Evolutionary conservation across 2,329 filamentous ascomycete genomes (phyloP).

Genomic region (Geoglossum cookeanum): DNA sequence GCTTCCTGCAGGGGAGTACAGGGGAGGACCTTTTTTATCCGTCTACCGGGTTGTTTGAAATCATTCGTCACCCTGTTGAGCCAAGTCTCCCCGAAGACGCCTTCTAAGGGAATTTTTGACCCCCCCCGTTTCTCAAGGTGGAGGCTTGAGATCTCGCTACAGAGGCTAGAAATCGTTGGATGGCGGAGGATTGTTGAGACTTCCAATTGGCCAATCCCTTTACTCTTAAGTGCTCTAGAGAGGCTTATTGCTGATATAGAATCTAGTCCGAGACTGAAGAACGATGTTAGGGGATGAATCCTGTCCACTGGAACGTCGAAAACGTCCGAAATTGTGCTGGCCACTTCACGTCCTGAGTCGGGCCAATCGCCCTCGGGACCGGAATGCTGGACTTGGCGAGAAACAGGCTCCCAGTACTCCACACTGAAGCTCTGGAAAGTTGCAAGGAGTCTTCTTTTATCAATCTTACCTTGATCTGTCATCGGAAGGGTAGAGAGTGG

Average conservation of each 20-base stretch:
- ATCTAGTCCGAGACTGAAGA: constrained; percentile 63
- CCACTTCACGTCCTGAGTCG: constrained; percentile 35
- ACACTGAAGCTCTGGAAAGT: constrained; percentile 29
- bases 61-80: constrained; percentile 15
- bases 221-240: constrained; percentile 34
- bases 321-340: constrained; percentile 31
- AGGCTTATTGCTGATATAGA: constrained; percentile 65
- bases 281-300: constrained; percentile 47
- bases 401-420: constrained; percentile 25
- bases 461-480: constrained; percentile 56
- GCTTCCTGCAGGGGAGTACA: constrained; percentile 79
- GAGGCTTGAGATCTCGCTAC: constrained; percentile 17
- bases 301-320: constrained; percentile 26
- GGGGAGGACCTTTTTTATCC: constrained; percentile 43
- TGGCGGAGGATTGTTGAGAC: constrained; percentile 54
- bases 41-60: constrained; percentile 17
- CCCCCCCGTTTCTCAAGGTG: constrained; percentile 7
- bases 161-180: constrained; percentile 44
- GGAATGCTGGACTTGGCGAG: constrained; percentile 13
- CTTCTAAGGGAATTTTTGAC: constrained; percentile 2
- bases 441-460: constrained; percentile 34
- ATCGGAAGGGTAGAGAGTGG: constrained; percentile 50
- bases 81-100: constrained; percentile 14
- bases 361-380: constrained; percentile 28
- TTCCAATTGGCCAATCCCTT: constrained; percentile 30